Percentiles rank a stretch among this genome's conserved stretches.
phyloP scores from a whole-genome alignment of 768 basidiomycete species.

The Saitozyma podzolica region DNA sequence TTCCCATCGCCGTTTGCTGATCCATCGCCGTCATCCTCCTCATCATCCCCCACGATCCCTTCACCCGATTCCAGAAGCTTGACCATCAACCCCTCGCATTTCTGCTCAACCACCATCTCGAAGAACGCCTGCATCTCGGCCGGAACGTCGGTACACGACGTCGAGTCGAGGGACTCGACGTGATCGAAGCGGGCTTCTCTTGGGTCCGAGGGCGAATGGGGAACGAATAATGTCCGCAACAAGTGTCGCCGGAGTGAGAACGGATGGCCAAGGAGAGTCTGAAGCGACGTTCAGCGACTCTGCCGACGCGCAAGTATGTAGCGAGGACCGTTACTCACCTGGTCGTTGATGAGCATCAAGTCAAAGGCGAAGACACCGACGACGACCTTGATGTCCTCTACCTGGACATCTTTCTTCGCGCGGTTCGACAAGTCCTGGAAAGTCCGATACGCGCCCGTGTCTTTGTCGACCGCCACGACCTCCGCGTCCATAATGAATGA shows the following conservation, averaged over 20 bases:
- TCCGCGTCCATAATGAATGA: constrained; percentile 71
- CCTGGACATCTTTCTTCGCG: constrained; percentile 75
- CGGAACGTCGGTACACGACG: constrained; percentile 61
- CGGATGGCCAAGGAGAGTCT: constrained; percentile 69
- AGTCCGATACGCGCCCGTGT: constrained; percentile 64
- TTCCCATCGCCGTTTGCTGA: constrained; percentile 21
- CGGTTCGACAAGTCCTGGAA: constrained; percentile 87
- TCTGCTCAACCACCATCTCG: constrained; percentile 69
- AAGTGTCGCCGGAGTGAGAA: constrained; percentile 71
- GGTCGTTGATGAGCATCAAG: constrained; percentile 77
- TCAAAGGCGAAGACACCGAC: constrained; percentile 89
- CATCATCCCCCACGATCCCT: constrained; percentile 46
- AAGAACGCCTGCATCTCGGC: constrained; percentile 74
- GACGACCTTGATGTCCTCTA: constrained; percentile 71
- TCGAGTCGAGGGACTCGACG: constrained; percentile 62
- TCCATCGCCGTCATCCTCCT: constrained; percentile 33
- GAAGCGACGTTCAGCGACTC: constrained; percentile 5
- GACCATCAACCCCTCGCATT: constrained; percentile 91
- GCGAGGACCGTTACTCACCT: constrained; percentile 57
- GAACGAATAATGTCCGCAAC: constrained; percentile 66
- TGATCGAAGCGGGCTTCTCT: constrained; percentile 67
- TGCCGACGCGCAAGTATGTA: background rate
- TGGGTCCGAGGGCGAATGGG: constrained; percentile 56
- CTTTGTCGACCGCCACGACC: constrained; percentile 75
- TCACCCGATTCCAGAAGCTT: constrained; percentile 70